Evolutionary conservation across 2,329 filamentous ascomycete genomes (phyloP).

Genomic region (Aureobasidium sp.): DNA sequence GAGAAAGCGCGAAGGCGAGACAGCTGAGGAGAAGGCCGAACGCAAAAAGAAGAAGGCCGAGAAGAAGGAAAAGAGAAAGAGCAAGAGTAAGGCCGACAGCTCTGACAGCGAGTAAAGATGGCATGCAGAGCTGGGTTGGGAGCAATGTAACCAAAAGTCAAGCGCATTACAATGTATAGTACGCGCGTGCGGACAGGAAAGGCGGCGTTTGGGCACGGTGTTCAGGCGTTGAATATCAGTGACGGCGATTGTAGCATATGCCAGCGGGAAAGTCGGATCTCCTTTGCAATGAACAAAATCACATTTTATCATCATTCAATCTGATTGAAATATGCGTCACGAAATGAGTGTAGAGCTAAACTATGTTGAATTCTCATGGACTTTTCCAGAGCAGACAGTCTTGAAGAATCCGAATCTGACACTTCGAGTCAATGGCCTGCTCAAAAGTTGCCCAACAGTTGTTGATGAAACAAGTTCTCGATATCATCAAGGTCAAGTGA

Average conservation of each 20-base stretch:
- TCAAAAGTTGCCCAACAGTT: no score
- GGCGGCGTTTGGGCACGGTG: constrained; percentile 17
- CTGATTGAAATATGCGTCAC: no score
- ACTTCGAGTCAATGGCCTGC: no score
- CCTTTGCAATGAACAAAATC: constrained; percentile 16
- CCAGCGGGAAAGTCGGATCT: constrained; percentile 15
- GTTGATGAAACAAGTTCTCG: no score
- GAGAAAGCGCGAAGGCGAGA: constrained; percentile 42
- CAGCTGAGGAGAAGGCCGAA: constrained; percentile 41
- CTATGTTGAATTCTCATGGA: no score
- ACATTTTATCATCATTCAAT: constrained; percentile 11
- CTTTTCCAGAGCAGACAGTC: no score
- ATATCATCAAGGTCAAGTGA: no score
- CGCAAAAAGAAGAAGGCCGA: constrained; percentile 67
- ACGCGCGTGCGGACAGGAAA: constrained; percentile 11
- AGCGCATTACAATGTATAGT: constrained; percentile 17
- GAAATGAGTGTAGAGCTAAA: no score
- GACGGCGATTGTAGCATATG: constrained; percentile 16
- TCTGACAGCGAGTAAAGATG: constrained; percentile 35
- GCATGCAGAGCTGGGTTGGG: not conserved
- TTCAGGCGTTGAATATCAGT: constrained; percentile 17
- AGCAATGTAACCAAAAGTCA: not conserved
- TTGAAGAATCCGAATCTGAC: no score
- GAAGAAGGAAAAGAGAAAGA: constrained; percentile 69
- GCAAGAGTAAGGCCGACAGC: constrained; percentile 31